These are phyloP conservation scores for Solanum habrochaites DNA, from an alignment of 257 asterid species.

Conservation along the genomic window DNA sequence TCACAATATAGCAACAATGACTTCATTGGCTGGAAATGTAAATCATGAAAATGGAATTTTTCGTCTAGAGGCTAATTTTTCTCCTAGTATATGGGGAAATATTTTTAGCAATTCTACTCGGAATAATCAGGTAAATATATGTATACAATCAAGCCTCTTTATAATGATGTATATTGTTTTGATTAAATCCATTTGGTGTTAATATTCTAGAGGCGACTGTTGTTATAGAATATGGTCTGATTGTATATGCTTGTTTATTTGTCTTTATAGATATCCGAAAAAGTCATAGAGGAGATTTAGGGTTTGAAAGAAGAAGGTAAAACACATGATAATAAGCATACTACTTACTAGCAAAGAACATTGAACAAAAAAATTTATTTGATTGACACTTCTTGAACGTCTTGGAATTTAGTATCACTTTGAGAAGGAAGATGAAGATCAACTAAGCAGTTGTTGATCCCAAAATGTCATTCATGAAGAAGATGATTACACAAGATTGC, in stretches of 20 bases:
- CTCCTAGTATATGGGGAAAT: not conserved
- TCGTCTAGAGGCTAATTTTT: not conserved
- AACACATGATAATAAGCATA: not conserved
- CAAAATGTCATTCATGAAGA: not conserved
- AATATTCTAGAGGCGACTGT: not conserved
- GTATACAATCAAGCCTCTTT: not conserved
- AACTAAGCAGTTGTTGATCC: not conserved
- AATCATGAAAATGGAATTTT: not conserved
- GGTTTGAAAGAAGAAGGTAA: not conserved
- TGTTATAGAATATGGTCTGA: not conserved
- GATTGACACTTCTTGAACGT: conserved; percentile 2
- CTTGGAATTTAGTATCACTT: conserved; percentile 4
- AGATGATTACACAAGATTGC: not conserved
- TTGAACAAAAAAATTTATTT: not conserved
- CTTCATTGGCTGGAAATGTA: not conserved
- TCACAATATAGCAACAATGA: not conserved
- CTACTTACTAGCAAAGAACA: not conserved
- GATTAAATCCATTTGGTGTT: too few species aligned
- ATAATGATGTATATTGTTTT: not conserved
- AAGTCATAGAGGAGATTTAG: not conserved
- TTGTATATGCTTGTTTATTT: not conserved
- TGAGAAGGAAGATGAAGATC: not conserved
- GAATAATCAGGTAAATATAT: not conserved
- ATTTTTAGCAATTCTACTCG: not conserved
- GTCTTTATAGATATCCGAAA: not conserved